These are phyloP conservation scores for Didymella exigua DNA, from an alignment of 2,329 filamentous ascomycete species.

Conservation along the genomic window DNA sequence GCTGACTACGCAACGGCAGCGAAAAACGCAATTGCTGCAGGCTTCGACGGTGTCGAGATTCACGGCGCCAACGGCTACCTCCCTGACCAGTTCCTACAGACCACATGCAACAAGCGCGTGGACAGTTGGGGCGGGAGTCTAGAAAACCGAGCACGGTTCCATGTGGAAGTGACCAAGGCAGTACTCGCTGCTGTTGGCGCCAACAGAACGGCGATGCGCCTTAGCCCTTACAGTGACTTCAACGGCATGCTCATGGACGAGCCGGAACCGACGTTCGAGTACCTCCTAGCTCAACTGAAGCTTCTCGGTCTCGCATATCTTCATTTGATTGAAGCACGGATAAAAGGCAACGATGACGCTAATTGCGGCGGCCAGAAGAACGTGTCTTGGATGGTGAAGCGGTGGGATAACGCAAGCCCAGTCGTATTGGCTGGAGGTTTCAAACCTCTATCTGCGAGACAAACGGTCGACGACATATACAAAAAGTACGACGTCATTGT, in stretches of 20 bases:
- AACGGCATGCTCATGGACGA: constrained; percentile 68
- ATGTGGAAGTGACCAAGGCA: constrained; percentile 58
- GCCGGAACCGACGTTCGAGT: constrained; percentile 58
- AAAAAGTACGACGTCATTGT: constrained; percentile 36
- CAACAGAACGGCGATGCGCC: constrained; percentile 61
- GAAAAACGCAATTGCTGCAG: constrained; percentile 54
- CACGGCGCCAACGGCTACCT: constrained; percentile 69
- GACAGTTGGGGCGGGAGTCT: constrained; percentile 56
- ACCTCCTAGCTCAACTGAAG: not conserved
- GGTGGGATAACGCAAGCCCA: constrained; percentile 23
- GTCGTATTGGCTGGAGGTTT: constrained; percentile 51
- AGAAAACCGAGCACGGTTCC: constrained; percentile 58
- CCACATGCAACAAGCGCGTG: constrained; percentile 58
- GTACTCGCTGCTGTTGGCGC: constrained; percentile 58
- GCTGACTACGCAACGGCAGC: constrained; percentile 49
- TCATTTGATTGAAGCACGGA: constrained; percentile 6
- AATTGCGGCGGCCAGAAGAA: constrained; percentile 20
- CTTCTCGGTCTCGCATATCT: not conserved
- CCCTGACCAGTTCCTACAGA: constrained; percentile 68
- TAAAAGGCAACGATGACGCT: constrained; percentile 21
- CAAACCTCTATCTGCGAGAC: constrained; percentile 39
- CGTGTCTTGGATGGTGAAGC: constrained; percentile 20
- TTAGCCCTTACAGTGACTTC: constrained; percentile 66
- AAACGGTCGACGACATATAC: constrained; percentile 46
- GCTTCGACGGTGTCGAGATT: constrained; percentile 65